A percentile compares a stretch with the other conserved stretches of the same genome.
Evolutionary conservation across 495 filamentous ascomycete species (phyloP).

Genomic region (Xylaria longipes): DNA sequence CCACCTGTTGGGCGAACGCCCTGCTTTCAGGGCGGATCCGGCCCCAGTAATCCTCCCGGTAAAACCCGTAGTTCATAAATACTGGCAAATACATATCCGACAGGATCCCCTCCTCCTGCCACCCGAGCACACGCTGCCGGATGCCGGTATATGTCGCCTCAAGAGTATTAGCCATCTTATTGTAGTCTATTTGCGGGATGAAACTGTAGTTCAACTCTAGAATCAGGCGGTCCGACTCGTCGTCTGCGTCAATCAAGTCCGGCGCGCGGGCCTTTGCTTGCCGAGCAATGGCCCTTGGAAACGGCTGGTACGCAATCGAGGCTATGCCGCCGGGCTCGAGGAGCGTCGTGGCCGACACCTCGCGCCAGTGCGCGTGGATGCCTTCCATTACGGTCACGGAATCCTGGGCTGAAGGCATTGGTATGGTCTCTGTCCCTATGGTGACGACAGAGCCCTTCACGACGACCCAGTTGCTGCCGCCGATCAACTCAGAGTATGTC

Average conservation of each 20-base stretch:
- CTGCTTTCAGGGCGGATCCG: conserved; percentile 52
- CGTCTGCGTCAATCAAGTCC: conserved; percentile 59
- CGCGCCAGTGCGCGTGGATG: conserved; percentile 57
- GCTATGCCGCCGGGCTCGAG: conserved; percentile 52
- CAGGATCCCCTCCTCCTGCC: conserved; percentile 53
- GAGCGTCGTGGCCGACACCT: conserved; percentile 45
- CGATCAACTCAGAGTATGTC: conserved; percentile 38
- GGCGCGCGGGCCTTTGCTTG: conserved; percentile 55
- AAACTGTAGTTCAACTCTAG: conserved; percentile 60
- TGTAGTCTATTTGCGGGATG: conserved; percentile 47
- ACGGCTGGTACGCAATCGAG: conserved; percentile 61
- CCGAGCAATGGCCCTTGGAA: conserved; percentile 54
- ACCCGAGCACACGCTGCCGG: conserved; percentile 36
- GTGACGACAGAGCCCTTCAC: conserved; percentile 40
- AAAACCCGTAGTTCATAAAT: conserved; percentile 64
- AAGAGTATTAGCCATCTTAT: conserved; percentile 52
- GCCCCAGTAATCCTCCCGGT: conserved; percentile 60
- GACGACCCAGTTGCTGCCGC: conserved; percentile 42
- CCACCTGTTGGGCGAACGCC: conserved; percentile 47
- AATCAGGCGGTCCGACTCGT: conserved; percentile 57
- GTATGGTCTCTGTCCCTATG: conserved; percentile 61
- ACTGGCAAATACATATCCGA: conserved; percentile 59
- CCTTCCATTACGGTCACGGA: conserved; percentile 51
- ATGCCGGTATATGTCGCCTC: conserved; percentile 45
- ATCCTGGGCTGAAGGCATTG: conserved; percentile 49